Base-by-base conservation (phyloP, 768 basidiomycete species). In the Leucocoprinus birnbaumii region DNA sequence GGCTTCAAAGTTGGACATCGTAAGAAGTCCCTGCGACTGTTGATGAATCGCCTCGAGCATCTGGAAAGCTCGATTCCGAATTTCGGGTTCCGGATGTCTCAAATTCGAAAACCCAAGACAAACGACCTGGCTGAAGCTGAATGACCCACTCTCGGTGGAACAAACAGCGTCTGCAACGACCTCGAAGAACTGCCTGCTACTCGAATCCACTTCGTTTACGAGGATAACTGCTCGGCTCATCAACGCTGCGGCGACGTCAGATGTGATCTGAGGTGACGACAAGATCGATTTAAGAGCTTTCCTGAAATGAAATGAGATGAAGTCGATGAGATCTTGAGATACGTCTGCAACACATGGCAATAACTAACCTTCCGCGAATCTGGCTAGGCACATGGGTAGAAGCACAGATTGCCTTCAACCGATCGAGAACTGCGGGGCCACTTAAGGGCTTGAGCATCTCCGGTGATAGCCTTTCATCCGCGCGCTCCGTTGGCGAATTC, bases 31-130 rank as follows among this genome's bases (percentile, higher is more conserved):
- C n/a, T 80, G 76, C 3, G 78, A 76, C 57, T 85, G 84, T 27
- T 85, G 80, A 59, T 92, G 87, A 46, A 87, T 78, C 25, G 79
- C 76, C 58, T 89, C 89, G 18, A 95, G 73, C 62, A 92, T 82
- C 59, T 84, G 78, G 67, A 94, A 89, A 1, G 95, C 87, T 43
- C 80, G 80, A n/a, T 79, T 78, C 10, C 94, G 85, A 45, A 87
- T 83, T 18, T 75, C 71, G 7, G 77, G 59, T 21, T 80, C 75
- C 2, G 84, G 80, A 66, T 95, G 88, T 27, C 89, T 87, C 9
- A 98, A 79, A 69, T 97, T 97, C 18, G 89, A 86, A 18, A 97
- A 71, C 2, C 87, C 89, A 13, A 96, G 75, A 62, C 86, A 92
- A 21, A 82, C 78, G 13, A 83, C 73, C 64, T 96, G 92, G 22